A percentile compares a stretch with the other conserved stretches of the same genome.
These are phyloP conservation scores for Tillandsia leiboldiana DNA, from an alignment of 176 grass and related monocot species.

Conservation along the genomic window DNA sequence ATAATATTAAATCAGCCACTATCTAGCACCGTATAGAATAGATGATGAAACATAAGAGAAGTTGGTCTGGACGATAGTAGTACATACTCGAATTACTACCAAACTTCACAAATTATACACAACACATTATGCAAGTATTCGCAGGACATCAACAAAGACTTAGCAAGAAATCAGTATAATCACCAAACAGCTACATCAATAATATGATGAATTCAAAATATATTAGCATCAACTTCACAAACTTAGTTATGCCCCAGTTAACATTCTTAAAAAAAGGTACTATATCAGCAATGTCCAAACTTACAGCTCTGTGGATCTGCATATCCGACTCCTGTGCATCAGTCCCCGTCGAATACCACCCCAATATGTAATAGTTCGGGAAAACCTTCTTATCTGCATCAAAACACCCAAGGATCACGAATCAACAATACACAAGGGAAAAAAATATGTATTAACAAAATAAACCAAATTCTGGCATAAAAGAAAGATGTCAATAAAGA, in stretches of 20 bases:
- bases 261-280: neutral
- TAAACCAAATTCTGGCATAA: neutral
- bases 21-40: neutral
- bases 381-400: constrained; percentile 98
- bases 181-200: neutral
- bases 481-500: neutral
- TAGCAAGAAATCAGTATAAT: too few relatives aligned
- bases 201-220: neutral
- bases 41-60: neutral
- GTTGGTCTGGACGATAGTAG: too few relatives aligned
- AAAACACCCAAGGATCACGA: constrained; percentile 4
- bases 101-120: too few relatives aligned
- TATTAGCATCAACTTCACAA: neutral
- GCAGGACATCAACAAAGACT: too few relatives aligned
- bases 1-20: neutral
- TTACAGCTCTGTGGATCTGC: constrained; percentile 88
- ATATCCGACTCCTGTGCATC: constrained; percentile 88
- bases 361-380: constrained; percentile 79
- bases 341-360: constrained; percentile 94
- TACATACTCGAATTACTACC: too few relatives aligned
- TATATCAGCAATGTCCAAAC: constrained; percentile 8
- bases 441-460: neutral
- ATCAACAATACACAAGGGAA: constrained; percentile 1
- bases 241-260: neutral
- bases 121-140: too few relatives aligned